Evolutionary conservation across 2,329 filamentous ascomycete species (phyloP).

Genomic region (Apiospora phragmitis): DNA sequence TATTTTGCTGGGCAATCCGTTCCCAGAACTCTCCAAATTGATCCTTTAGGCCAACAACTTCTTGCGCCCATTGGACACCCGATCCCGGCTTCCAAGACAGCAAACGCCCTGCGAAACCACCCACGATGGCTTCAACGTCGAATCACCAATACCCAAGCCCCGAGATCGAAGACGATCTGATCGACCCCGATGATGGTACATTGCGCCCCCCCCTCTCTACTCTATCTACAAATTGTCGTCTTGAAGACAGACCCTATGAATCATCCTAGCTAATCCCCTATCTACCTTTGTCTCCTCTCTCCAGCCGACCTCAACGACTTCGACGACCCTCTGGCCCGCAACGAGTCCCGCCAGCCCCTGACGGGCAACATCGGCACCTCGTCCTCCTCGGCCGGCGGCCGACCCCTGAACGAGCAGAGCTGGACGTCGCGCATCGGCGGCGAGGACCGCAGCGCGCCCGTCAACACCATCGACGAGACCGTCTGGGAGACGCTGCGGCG

Average conservation of each 20-base stretch:
- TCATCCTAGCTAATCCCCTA: not conserved
- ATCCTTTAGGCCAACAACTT: not conserved
- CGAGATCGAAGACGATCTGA: constrained; percentile 63
- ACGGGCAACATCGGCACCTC: constrained; percentile 77
- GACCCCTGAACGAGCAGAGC: constrained; percentile 71
- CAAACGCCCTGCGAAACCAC: constrained; percentile 6
- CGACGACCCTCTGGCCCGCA: constrained; percentile 75
- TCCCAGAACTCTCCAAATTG: not conserved
- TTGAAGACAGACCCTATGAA: too few species aligned
- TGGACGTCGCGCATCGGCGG: constrained; percentile 88
- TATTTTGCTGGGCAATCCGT: not conserved
- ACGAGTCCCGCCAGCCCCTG: constrained; percentile 70
- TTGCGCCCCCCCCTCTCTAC: constrained; percentile 5
- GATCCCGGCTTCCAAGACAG: not conserved
- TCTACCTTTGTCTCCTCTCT: not conserved
- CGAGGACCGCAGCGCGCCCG: constrained; percentile 83
- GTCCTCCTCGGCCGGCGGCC: constrained; percentile 44
- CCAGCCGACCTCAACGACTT: constrained; percentile 87
- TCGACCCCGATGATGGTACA: constrained; percentile 77
- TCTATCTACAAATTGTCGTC: too few species aligned
- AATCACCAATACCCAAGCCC: constrained; percentile 60
- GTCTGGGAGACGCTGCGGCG: constrained; percentile 97
- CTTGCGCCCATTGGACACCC: not conserved
- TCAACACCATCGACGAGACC: constrained; percentile 94
- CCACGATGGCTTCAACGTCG: constrained; percentile 45